Conservation (phyloP, 495 filamentous ascomycete genomes). For the Aspergillus conjunctus region DNA sequence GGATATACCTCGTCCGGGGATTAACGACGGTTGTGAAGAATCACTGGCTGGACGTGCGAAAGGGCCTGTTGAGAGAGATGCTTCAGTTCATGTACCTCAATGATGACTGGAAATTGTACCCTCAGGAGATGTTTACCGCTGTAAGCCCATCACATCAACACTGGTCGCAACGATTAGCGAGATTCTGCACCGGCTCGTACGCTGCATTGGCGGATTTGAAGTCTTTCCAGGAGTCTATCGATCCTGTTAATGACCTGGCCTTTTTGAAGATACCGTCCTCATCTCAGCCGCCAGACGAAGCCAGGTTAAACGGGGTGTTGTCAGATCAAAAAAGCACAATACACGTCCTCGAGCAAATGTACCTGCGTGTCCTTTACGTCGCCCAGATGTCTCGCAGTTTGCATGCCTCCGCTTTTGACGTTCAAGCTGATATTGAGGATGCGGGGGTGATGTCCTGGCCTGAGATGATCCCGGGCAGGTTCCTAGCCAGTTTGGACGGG, state of each 20-base stretch:
- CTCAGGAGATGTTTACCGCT: conserved; percentile 7
- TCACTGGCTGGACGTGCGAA: conserved; percentile 28
- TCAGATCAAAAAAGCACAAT: conserved; percentile 21
- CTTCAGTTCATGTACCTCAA: conserved; percentile 24
- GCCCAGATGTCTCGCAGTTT: conserved; percentile 13
- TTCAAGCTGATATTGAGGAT: conserved; percentile 36
- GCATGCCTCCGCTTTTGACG: conserved; percentile 18
- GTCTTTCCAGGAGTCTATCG: background rate
- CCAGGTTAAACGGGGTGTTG: background rate
- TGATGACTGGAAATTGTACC: conserved; percentile 28
- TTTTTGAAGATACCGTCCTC: background rate
- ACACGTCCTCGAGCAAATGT: conserved; percentile 34
- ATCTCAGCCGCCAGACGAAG: background rate
- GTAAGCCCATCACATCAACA: background rate
- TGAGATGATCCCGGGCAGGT: conserved; percentile 19
- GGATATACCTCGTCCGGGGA: conserved; percentile 31
- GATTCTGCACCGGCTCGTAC: background rate
- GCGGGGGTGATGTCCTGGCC: conserved; percentile 32
- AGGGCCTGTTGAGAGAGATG: conserved; percentile 22
- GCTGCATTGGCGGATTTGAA: background rate
- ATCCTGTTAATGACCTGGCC: background rate
- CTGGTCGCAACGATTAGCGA: background rate
- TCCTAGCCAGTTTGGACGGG: conserved; percentile 24
- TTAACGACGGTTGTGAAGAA: conserved; percentile 19
- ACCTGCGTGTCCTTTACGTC: conserved; percentile 35